These are phyloP conservation scores for Zymoseptoria tritici DNA, from an alignment of 2,329 filamentous ascomycete species.

Conservation along the genomic window DNA sequence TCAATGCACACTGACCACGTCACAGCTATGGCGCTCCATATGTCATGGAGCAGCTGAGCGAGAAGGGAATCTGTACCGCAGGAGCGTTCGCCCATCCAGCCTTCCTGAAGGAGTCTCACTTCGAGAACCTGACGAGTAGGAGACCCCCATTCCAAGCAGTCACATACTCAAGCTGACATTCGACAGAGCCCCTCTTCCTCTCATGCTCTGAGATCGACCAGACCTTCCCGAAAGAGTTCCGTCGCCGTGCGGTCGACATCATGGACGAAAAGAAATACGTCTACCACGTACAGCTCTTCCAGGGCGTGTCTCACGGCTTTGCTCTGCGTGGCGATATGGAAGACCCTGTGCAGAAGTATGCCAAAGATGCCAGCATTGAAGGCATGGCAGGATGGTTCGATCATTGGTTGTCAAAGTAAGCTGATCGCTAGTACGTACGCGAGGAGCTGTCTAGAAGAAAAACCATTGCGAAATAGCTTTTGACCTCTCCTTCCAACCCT, in stretches of 20 bases:
- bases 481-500: conserved; percentile 9
- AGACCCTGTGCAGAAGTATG: conserved; percentile 29
- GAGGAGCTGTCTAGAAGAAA: conserved; percentile 8
- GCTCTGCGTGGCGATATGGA: conserved; percentile 29
- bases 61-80: conserved; percentile 29
- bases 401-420: conserved; percentile 4
- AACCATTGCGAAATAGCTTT: conserved; percentile 13
- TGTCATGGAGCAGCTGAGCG: conserved; percentile 30
- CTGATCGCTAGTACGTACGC: neutral
- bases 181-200: conserved; percentile 34
- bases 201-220: conserved; percentile 39
- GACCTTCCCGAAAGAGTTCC: conserved; percentile 31
- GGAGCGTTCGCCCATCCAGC: conserved; percentile 48
- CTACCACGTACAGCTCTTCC: conserved; percentile 24
- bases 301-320: conserved; percentile 25
- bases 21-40: conserved; percentile 35
- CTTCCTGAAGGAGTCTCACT: conserved; percentile 42
- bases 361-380: conserved; percentile 26
- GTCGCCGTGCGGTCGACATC: conserved; percentile 35
- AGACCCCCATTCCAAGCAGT: neutral
- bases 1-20: conserved; percentile 9
- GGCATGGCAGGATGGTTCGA: conserved; percentile 21
- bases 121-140: conserved; percentile 31
- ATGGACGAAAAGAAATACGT: conserved; percentile 31
- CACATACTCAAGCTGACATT: neutral